Evolutionary conservation across 108 stramenopile species (phyloP), one percentile per base, ranked within the genome.

Genomic region (Nitzschia putrida): DNA sequence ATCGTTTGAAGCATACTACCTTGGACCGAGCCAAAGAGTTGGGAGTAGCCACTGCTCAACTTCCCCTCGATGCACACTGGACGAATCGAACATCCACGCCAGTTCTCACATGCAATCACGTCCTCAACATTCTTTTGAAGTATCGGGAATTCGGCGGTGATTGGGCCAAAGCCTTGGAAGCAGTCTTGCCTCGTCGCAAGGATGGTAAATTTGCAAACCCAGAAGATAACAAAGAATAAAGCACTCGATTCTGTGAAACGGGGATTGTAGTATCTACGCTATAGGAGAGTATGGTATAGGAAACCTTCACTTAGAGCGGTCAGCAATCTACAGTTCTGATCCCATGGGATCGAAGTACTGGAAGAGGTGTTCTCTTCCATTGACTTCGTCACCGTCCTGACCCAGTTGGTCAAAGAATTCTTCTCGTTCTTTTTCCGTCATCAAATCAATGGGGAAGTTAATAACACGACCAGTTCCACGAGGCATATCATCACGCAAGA

Each of bases 91-190:
- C 51, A 0, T 66, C 72, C 29, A 72, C 71, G 11, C 45, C 45
- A 42, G 81, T 89, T 16, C 59, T 92, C 60, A 88, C 91, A 40
- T 79, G 77, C 53, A 92, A 92, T 69, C 91, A 92, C 60, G 91
- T 92, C 8, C 89, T 89, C 69, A 87, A 89, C 37, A 88, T 93
- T 23, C 74, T 93, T 52, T 58, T 88, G 23, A 81, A 84, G 60
- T 93, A 69, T 68, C 65, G 80, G 52, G 75, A 90, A 58, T 59
- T 79, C 64, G 57, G 54, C 7, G 73, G 73, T 1, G 83, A 88
- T 79, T 93, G 92, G 92, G 76, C 74, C 21, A 64, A 68, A 37
- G 85, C 88, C 0, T 65, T 93, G 26, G 29, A 85, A 66, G 75
- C 63, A n/a, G 88, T 90, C 22, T 61, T 93, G 8, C 92, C 92